Conservation (phyloP, 805 yeast genomes). For the Phaffomyces antillensis region DNA sequence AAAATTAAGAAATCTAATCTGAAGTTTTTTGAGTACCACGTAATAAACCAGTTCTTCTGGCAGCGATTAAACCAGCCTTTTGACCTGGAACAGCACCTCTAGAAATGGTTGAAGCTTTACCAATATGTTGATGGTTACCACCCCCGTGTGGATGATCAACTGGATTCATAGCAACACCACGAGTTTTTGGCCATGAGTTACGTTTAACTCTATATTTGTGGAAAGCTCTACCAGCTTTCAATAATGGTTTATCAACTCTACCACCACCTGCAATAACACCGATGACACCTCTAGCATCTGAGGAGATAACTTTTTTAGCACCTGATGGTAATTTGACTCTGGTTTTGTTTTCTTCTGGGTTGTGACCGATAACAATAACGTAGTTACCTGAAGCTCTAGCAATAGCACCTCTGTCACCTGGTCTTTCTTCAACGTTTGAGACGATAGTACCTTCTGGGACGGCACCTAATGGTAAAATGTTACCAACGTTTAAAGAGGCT, state of each 20-base stretch:
- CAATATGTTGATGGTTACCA: constrained; percentile 99
- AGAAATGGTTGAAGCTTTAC: constrained; percentile 98
- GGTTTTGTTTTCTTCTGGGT: constrained; percentile 98
- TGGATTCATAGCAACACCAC: constrained; percentile 99
- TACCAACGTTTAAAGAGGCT: constrained; percentile 95
- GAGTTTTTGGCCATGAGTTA: constrained; percentile 99
- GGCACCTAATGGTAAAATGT: constrained; percentile 92
- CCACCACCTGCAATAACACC: constrained; percentile 99
- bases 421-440: constrained; percentile 96
- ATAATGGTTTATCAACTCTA: constrained; percentile 98
- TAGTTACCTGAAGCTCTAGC: constrained; percentile 99
- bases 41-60: constrained; percentile 99
- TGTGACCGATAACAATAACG: constrained; percentile 98
- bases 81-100: constrained; percentile 99
- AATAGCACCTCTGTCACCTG: constrained; percentile 99
- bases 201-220: constrained; percentile 99
- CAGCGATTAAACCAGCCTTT: constrained; percentile 99
- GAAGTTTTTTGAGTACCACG: constrained; percentile 98
- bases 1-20: constrained; percentile 43
- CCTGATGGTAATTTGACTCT: constrained; percentile 99
- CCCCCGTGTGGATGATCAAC: constrained; percentile 99
- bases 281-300: constrained; percentile 98
- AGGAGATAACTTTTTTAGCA: constrained; percentile 93
- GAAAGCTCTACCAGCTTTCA: constrained; percentile 99
- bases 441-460: constrained; percentile 99